phyloP scores from a whole-genome alignment of 768 basidiomycete genomes.

The Mycena venus region DNA sequence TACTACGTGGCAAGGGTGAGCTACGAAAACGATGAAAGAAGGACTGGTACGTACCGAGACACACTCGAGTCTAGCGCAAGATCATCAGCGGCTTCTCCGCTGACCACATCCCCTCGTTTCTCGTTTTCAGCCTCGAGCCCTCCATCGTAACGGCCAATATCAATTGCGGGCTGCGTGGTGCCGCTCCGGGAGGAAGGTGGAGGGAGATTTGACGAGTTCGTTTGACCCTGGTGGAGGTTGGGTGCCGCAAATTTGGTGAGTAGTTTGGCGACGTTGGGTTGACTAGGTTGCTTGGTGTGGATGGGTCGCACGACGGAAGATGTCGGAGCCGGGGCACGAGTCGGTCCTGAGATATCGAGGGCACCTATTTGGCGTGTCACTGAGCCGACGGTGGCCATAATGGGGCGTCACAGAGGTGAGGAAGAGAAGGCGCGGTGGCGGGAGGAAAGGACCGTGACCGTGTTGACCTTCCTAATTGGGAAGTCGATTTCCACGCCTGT shows the following conservation, averaged over 20 bases:
- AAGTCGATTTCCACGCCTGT: no score
- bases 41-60: constrained; percentile 62
- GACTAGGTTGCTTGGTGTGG: constrained; percentile 68
- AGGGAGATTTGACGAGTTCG: constrained; percentile 7
- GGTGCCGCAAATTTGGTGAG: constrained; percentile 82
- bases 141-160: constrained; percentile 96
- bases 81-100: constrained; percentile 83
- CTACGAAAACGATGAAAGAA: neutral
- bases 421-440: no score
- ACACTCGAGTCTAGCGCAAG: constrained; percentile 89
- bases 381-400: constrained; percentile 64
- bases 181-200: constrained; percentile 51
- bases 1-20: constrained; percentile 53
- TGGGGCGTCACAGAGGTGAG: neutral
- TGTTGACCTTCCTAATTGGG: no score
- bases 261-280: constrained; percentile 76
- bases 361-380: constrained; percentile 79
- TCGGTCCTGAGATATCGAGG: constrained; percentile 74
- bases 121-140: constrained; percentile 93
- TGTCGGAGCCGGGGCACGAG: constrained; percentile 43
- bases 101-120: constrained; percentile 79
- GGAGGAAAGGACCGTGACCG: no score
- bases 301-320: constrained; percentile 45
- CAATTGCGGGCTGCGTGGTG: constrained; percentile 58
- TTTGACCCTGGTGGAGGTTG: constrained; percentile 54